Evolutionary conservation across 116 monocot genomes (phyloP), one percentile per base, ranked within the genome.

Genomic region (Thalassia testudinum): DNA sequence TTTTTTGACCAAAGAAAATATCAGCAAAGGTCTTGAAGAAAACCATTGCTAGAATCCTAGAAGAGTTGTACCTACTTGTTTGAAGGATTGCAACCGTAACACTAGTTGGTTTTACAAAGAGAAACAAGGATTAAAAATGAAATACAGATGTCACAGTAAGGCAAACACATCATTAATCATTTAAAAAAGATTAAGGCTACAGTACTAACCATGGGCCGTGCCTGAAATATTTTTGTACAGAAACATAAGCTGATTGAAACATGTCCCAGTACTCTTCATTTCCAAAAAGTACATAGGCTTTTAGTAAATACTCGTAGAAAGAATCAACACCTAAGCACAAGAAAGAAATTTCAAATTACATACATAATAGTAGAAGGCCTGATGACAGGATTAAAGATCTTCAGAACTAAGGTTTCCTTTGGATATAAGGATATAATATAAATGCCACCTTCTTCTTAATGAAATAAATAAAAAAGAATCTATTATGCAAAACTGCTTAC

Each of bases 251-350:
- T 6, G 82, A 74, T 57, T 86, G 76, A 66, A 91, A 91, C 77
- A 91, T 91, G 53, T 77, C 69, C 91, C 91, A 91, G 20, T 64
- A 79, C 53, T 91, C 86, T 62, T 91, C 79, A 17, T 59, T 85
- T 76, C 91, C 91, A 67, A 91, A 86, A 62, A 91, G 78, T 61
- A 91, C 72, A 50, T 91, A 86, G 12, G 82, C 91, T 70, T 91
- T 91, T 21, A 91, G 56, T 52, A 91, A 52, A 74, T 91, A 91
- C 64, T 91, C 91, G 66, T 91, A 91, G 71, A 82, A 91, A 57
- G 91, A 91, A 70, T 91, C 91, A 78, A 91, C 86, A 26, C 91
- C 91, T 91, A 62, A 44, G 26, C 26, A 52, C 7, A 54, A 21
- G 44, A 23, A 47, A 24, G 17, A 23, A 62, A 37, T 34, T 34